Evolutionary conservation across 306 rosid species (phyloP).

Genomic region (Canavalia ensiformis): DNA sequence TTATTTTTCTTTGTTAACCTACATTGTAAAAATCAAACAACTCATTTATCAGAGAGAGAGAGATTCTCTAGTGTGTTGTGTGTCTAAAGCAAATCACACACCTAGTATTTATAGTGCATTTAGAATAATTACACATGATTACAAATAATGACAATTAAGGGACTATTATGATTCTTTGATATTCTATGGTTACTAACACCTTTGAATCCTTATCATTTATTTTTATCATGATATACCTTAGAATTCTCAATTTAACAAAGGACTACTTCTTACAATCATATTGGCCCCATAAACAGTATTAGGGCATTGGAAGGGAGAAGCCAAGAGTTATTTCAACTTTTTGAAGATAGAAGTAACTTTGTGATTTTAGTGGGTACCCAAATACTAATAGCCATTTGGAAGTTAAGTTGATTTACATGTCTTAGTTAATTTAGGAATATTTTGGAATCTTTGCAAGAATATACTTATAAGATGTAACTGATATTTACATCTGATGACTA

Average conservation of each 20-base stretch:
- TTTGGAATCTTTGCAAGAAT: conserved; percentile 17
- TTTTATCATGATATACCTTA: conserved; percentile 18
- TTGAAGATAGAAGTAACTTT: conserved; percentile 11
- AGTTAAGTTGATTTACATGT: conserved; percentile 18
- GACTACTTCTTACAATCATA: not conserved
- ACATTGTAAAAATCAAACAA: too few relatives aligned
- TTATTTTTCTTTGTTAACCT: too few relatives aligned
- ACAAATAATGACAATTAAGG: too few relatives aligned
- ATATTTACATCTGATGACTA: conserved; percentile 23
- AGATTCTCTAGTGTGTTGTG: too few relatives aligned
- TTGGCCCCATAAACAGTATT: not conserved
- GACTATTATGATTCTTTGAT: too few relatives aligned
- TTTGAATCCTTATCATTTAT: not conserved
- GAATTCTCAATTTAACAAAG: conserved; percentile 1
- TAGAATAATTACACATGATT: too few relatives aligned
- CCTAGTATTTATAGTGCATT: too few relatives aligned
- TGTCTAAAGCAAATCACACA: too few relatives aligned
- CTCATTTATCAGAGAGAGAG: too few relatives aligned
- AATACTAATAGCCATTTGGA: conserved; percentile 27
- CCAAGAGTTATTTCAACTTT: conserved; percentile 20
- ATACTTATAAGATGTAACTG: conserved; percentile 2
- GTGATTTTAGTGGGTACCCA: conserved; percentile 24
- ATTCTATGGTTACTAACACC: too few relatives aligned
- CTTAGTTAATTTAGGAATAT: conserved; percentile 19
- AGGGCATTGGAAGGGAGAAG: not conserved